Percentiles rank a stretch among this genome's conserved stretches.
Evolutionary conservation across 2,329 filamentous ascomycete species (phyloP).

Genomic region (Colletotrichum phormii): DNA sequence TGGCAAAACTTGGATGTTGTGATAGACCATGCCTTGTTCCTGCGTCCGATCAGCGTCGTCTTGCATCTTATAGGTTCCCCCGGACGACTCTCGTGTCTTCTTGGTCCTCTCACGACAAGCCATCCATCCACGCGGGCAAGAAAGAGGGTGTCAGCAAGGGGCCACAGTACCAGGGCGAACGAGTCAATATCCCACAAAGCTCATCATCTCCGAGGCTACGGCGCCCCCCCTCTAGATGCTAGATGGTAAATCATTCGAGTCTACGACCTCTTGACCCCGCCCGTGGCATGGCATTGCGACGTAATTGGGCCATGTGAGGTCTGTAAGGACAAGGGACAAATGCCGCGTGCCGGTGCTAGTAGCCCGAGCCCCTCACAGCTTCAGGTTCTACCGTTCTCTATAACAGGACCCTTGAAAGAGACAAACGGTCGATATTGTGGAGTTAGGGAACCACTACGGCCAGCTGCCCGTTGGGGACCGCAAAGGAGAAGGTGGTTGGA

Average conservation of each 20-base stretch:
- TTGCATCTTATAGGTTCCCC: conserved; percentile 21
- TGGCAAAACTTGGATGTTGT: not conserved
- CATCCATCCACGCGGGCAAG: not conserved
- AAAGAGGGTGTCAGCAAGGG: not conserved
- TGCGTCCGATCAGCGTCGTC: conserved; percentile 19
- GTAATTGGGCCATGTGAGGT: conserved; percentile 22
- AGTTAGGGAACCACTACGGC: not conserved
- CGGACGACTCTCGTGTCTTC: not conserved
- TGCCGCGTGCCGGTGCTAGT: conserved; percentile 20
- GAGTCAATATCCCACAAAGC: conserved; percentile 11
- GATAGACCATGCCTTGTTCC: not conserved
- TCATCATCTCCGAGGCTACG: conserved; percentile 21
- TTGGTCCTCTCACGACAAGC: conserved; percentile 1
- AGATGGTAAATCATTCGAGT: not conserved
- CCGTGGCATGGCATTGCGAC: conserved; percentile 17
- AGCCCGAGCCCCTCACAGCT: not conserved
- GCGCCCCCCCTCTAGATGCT: not conserved
- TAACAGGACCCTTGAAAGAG: not conserved
- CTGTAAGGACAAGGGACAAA: not conserved
- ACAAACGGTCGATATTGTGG: not conserved
- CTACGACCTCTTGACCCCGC: conserved; percentile 8
- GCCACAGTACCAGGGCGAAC: not conserved
- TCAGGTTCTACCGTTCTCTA: not conserved
- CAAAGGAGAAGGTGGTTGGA: conserved; percentile 22
- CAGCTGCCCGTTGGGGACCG: not conserved